Conservation (phyloP, 2,329 filamentous ascomycete species). For the Cytospora leucostoma region DNA sequence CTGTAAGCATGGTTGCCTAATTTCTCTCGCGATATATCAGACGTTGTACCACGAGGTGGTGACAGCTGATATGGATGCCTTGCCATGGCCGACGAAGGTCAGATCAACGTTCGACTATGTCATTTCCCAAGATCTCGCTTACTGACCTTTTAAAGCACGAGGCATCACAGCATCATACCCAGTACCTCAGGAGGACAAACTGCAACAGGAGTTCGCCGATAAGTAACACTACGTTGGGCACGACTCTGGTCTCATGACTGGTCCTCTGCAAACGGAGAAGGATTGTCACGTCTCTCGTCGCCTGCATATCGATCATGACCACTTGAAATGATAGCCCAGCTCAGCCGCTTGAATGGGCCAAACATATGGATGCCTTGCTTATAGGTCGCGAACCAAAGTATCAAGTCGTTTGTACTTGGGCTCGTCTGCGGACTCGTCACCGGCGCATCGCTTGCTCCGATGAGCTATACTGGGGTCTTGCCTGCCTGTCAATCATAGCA, state of each 20-base stretch:
- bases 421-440: not conserved
- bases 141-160: not conserved
- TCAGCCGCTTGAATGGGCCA: not conserved
- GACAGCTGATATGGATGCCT: constrained; percentile 3
- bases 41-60: not conserved
- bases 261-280: not conserved
- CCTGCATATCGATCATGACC: not conserved
- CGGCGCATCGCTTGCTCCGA: not conserved
- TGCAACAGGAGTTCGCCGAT: not conserved
- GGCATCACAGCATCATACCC: not conserved
- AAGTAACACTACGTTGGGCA: not conserved
- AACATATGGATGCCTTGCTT: not conserved
- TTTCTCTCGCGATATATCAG: not conserved
- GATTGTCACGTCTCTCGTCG: not conserved
- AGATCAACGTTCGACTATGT: not conserved
- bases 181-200: not conserved
- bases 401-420: not conserved
- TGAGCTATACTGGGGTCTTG: too few species aligned
- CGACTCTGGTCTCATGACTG: not conserved
- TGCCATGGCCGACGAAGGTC: not conserved
- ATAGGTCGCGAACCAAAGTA: not conserved
- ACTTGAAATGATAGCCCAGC: not conserved
- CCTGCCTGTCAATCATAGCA: too few species aligned
- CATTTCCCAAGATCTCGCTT: not conserved
- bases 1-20: too few species aligned